Percentiles rank a stretch among this genome's conserved stretches.
These are phyloP conservation scores for Pelargonium myrrhifolium DNA, from an alignment of 441 rosid species.

Conservation along the genomic window DNA sequence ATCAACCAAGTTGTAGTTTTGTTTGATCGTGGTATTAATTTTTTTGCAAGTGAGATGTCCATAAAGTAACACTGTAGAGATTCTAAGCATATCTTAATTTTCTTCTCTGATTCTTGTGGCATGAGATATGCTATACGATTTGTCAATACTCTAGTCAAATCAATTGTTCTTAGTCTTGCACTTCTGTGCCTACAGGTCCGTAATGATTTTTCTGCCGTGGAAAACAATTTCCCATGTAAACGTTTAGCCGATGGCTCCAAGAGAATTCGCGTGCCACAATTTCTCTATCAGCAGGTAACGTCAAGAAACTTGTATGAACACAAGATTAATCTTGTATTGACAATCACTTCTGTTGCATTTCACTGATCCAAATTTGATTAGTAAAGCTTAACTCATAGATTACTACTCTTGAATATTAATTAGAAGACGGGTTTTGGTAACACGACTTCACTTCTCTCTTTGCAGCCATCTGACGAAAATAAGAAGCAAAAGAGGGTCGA, in stretches of 20 bases:
- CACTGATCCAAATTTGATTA: not conserved
- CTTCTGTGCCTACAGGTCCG: conserved; percentile 38
- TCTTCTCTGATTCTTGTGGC: not conserved
- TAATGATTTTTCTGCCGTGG: conserved; percentile 29
- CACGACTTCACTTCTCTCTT: not conserved
- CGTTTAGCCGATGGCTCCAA: conserved; percentile 84
- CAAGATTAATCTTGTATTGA: no score
- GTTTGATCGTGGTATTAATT: no score
- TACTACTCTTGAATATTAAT: no score
- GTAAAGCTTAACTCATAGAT: no score
- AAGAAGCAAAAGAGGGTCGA: conserved; percentile 30
- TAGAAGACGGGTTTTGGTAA: no score
- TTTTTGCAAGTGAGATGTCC: not conserved
- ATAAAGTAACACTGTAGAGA: not conserved
- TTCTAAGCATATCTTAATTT: not conserved
- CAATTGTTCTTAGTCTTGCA: not conserved
- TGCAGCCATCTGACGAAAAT: conserved; percentile 37
- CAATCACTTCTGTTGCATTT: not conserved
- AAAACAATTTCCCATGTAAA: conserved; percentile 50
- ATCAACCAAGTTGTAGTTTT: no score
- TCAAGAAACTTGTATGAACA: not conserved
- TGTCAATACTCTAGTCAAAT: not conserved
- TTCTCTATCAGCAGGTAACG: conserved; percentile 50
- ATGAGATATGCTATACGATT: not conserved
- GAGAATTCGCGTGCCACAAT: conserved; percentile 59